phyloP scores from a whole-genome alignment of 148 eudicot species.

The Rhododendron williamsianum region DNA sequence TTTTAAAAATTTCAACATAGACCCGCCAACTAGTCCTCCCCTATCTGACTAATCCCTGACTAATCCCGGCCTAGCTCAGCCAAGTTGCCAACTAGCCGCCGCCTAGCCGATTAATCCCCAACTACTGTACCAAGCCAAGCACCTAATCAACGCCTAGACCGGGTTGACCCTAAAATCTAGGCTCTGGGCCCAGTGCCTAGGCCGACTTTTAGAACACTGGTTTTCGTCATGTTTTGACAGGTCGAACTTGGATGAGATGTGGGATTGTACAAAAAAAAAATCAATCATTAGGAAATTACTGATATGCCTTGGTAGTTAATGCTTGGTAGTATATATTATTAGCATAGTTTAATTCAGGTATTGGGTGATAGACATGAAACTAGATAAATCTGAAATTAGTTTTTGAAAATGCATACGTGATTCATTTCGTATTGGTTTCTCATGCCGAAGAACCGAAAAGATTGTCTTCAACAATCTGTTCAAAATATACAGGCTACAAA shows the following conservation, averaged over 20 bases:
- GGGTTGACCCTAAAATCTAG: too few relatives aligned
- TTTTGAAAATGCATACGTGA: not conserved
- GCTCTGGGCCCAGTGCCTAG: not conserved
- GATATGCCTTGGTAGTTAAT: not conserved
- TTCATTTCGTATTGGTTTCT: not conserved
- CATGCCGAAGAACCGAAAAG: not conserved
- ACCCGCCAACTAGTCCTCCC: not conserved
- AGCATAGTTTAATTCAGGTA: not conserved
- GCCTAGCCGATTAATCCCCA: not conserved
- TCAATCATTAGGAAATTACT: not conserved
- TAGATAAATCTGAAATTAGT: not conserved
- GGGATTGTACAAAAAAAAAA: not conserved
- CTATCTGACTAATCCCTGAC: too few relatives aligned
- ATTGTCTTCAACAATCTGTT: not conserved
- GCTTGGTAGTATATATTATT: not conserved
- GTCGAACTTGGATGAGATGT: not conserved
- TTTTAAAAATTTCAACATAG: not conserved
- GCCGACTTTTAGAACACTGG: not conserved
- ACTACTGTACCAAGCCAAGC: not conserved
- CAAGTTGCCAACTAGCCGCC: too few relatives aligned
- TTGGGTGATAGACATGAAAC: not conserved
- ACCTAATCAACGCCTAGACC: not conserved
- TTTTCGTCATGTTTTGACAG: not conserved
- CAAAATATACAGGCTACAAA: not conserved
- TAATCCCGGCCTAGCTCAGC: too few relatives aligned